phyloP scores from a whole-genome alignment of 23 red algal species.

The Gracilaria gracilis region DNA sequence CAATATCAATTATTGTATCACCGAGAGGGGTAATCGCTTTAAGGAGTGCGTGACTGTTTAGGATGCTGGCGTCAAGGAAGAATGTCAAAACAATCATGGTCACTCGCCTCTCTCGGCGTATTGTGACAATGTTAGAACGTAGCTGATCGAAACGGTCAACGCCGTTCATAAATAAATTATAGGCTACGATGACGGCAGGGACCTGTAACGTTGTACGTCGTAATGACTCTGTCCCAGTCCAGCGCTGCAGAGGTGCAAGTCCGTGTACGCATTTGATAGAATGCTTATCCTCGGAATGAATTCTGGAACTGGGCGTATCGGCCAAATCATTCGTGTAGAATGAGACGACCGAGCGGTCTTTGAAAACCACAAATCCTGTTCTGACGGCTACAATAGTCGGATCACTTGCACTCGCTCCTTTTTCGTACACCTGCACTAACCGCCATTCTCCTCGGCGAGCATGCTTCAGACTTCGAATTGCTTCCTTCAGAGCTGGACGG shows the following conservation, averaged over 20 bases:
- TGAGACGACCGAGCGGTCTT: constrained; percentile 15
- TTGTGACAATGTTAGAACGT: not conserved
- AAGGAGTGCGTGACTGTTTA: not conserved
- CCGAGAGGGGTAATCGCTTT: not conserved
- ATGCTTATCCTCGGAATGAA: not conserved
- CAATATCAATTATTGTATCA: not conserved
- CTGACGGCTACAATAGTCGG: not conserved
- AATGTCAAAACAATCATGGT: not conserved
- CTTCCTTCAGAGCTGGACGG: not conserved
- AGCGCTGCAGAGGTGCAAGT: not conserved
- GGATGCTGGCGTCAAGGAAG: not conserved
- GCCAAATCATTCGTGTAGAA: not conserved
- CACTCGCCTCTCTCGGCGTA: not conserved
- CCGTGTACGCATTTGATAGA: too few species aligned
- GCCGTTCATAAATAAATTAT: constrained; percentile 20
- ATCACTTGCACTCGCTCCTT: too few species aligned
- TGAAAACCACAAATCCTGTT: not conserved
- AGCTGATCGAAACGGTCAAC: constrained; percentile 11
- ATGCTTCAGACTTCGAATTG: not conserved
- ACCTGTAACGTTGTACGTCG: not conserved
- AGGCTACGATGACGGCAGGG: not conserved
- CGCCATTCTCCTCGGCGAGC: not conserved
- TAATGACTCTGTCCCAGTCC: not conserved
- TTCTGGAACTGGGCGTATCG: not conserved
- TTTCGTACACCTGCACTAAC: not conserved